Percentiles rank a stretch among this genome's conserved stretches.
These are phyloP conservation scores for Alternaria sp. DNA, from an alignment of 2,329 filamentous ascomycete genomes.

Conservation along the genomic window DNA sequence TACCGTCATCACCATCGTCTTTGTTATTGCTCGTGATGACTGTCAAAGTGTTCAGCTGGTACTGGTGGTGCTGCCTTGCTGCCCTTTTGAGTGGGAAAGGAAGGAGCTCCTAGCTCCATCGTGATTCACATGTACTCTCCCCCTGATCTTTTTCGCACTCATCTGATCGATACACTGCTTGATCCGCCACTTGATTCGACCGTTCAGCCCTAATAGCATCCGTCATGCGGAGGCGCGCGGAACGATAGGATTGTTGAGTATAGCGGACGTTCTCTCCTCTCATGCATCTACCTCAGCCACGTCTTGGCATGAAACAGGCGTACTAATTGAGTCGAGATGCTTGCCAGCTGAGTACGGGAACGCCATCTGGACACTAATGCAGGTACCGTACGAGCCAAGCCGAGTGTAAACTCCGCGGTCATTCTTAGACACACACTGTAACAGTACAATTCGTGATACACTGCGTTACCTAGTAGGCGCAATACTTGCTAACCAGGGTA, in stretches of 20 bases:
- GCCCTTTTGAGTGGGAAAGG: not conserved
- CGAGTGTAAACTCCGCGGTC: not conserved
- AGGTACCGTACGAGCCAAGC: not conserved
- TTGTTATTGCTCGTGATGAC: not conserved
- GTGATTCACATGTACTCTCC: not conserved
- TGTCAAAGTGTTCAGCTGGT: not conserved
- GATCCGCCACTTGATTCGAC: not conserved
- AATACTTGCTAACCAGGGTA: too few species aligned
- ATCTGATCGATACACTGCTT: not conserved
- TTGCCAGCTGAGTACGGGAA: not conserved
- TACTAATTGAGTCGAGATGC: not conserved
- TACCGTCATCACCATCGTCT: not conserved
- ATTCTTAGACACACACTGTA: not conserved
- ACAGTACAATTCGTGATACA: too few species aligned
- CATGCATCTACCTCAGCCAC: not conserved
- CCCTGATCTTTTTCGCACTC: rapidly evolving
- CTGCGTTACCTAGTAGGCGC: too few species aligned
- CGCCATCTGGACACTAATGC: not conserved
- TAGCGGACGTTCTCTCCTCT: not conserved
- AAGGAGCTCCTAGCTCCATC: not conserved
- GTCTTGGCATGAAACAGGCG: not conserved
- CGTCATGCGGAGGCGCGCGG: not conserved
- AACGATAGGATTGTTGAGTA: not conserved
- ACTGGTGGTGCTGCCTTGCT: too few species aligned
- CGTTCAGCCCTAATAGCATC: not conserved